These are phyloP conservation scores for Phialophora tarda DNA, from an alignment of 2,329 filamentous ascomycete genomes.

Conservation along the genomic window DNA sequence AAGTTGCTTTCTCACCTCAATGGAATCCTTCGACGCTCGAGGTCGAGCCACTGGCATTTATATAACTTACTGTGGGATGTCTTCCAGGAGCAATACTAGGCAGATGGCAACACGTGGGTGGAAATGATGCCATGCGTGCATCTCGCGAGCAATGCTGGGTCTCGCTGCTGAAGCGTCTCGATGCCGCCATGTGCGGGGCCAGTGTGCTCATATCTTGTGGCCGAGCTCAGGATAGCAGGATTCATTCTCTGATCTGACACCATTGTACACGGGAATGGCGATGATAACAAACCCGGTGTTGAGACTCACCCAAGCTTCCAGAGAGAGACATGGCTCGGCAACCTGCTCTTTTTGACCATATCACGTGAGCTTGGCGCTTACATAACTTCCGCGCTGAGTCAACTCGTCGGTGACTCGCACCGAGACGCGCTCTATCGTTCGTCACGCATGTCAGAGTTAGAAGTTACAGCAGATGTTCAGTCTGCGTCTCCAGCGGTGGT, in stretches of 20 bases:
- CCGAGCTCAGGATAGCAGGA: background rate
- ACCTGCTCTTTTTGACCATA: background rate
- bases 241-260: background rate
- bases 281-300: background rate
- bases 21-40: background rate
- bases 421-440: background rate
- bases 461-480: background rate
- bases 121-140: conserved; percentile 12
- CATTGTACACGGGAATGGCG: conserved; percentile 7
- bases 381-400: background rate
- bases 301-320: background rate
- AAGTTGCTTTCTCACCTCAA: background rate
- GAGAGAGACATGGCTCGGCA: background rate
- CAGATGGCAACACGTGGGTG: background rate
- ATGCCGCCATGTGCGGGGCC: conserved; percentile 10
- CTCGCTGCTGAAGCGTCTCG: background rate
- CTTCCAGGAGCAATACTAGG: background rate
- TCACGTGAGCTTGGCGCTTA: conserved; percentile 13
- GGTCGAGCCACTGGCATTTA: background rate
- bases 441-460: background rate
- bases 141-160: background rate
- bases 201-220: background rate
- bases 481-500: background rate
- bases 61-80: background rate
- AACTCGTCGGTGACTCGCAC: too few species aligned